phyloP scores from a whole-genome alignment of 179 eudicot genomes.

The Vitellaria paradoxa region DNA sequence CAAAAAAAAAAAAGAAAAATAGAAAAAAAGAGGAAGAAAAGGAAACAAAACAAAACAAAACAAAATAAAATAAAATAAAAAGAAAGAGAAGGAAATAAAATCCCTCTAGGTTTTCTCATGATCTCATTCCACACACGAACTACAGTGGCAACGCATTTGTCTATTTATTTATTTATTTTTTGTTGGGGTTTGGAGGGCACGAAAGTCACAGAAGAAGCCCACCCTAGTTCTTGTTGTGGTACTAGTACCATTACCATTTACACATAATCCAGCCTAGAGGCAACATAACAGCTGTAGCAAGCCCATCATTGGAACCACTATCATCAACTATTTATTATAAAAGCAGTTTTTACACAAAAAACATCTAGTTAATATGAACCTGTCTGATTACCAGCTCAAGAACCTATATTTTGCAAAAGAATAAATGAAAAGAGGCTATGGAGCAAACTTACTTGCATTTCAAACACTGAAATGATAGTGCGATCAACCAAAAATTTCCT shows the following conservation, averaged over 20 bases:
- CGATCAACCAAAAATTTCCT: conserved; percentile 90
- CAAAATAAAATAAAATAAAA: no score
- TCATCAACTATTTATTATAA: background rate
- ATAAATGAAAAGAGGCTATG: background rate
- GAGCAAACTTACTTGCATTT: conserved; percentile 50
- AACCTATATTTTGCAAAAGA: background rate
- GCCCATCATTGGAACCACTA: background rate
- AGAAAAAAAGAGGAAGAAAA: no score
- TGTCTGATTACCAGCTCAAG: conserved; percentile 9
- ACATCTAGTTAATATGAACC: background rate
- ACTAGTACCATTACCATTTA: background rate
- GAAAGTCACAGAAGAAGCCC: no score
- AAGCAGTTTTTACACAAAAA: background rate
- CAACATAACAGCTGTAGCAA: no score
- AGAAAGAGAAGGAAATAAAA: background rate
- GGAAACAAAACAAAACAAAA: no score
- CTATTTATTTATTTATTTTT: no score
- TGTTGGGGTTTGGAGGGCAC: no score
- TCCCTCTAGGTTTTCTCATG: no score
- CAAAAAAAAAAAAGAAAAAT: no score
- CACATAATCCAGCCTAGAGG: background rate
- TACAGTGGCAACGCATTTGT: no score
- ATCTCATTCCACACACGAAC: no score
- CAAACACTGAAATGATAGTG: conserved; percentile 63
- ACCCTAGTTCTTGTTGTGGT: no score